phyloP scores from a whole-genome alignment of 305 asterid genomes.

The Nicotiana rustica region DNA sequence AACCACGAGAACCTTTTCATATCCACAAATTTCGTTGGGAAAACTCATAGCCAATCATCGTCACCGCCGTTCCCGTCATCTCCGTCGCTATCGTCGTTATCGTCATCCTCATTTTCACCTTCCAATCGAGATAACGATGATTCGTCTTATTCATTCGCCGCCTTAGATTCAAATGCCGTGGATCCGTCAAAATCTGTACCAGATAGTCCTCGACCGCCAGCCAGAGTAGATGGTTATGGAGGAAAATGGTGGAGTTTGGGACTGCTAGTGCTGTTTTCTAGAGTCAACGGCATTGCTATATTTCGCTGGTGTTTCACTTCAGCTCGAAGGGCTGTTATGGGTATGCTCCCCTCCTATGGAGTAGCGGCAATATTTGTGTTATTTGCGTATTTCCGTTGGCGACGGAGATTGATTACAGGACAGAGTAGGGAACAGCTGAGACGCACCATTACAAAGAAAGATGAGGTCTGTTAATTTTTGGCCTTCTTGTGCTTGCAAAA shows the following conservation, averaged over 20 bases:
- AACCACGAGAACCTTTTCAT: conserved; percentile 67
- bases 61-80: conserved; percentile 31
- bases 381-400: conserved; percentile 57
- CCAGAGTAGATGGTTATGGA: not conserved
- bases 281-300: conserved; percentile 32
- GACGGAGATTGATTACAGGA: conserved; percentile 48
- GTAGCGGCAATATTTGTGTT: conserved; percentile 43
- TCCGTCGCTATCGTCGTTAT: conserved; percentile 30
- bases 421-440: conserved; percentile 43
- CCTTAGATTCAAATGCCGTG: conserved; percentile 40
- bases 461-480: conserved; percentile 51
- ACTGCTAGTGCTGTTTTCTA: conserved; percentile 42
- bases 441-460: conserved; percentile 52
- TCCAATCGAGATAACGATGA: conserved; percentile 30
- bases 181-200: conserved; percentile 26
- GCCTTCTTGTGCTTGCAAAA: conserved; percentile 47
- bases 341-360: conserved; percentile 44
- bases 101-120: conserved; percentile 30
- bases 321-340: conserved; percentile 40
- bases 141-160: conserved; percentile 50
- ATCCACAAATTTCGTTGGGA: conserved; percentile 40
- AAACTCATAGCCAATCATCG: conserved; percentile 31
- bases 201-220: not conserved
- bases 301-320: conserved; percentile 35
- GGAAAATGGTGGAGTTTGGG: conserved; percentile 42